Percentiles rank a stretch among this genome's conserved stretches.
phyloP scores from a whole-genome alignment of 2,329 filamentous ascomycete genomes.

The Trichoderma citrinoviride region DNA sequence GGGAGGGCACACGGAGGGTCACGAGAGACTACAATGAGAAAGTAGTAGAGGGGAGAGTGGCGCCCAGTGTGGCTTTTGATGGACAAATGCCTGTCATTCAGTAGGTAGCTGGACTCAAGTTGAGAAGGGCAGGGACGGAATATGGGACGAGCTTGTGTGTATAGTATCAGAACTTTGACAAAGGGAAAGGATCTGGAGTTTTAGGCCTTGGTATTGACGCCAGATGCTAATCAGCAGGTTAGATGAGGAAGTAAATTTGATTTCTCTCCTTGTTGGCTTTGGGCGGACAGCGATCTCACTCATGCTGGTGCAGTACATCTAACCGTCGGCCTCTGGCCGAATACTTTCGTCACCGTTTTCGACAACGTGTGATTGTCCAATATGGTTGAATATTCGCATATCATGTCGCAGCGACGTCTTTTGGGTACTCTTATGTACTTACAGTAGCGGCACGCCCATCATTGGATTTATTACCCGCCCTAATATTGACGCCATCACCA shows the following conservation, averaged over 20 bases:
- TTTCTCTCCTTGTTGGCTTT: constrained; percentile 3
- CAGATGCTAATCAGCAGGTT: constrained; percentile 6
- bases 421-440: background rate
- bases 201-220: constrained; percentile 17
- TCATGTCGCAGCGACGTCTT: background rate
- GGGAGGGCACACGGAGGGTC: background rate
- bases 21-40: background rate
- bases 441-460: background rate
- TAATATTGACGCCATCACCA: background rate
- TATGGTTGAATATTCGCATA: background rate
- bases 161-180: constrained; percentile 17
- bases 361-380: background rate
- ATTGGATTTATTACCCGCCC: background rate
- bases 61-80: background rate
- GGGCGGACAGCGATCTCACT: background rate
- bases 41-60: background rate
- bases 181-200: constrained; percentile 21
- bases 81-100: constrained; percentile 3
- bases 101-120: constrained; percentile 10
- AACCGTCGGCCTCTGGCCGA: background rate
- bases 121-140: constrained; percentile 13
- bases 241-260: constrained; percentile 14
- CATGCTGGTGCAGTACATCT: background rate
- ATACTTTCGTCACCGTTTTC: background rate
- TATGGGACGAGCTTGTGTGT: constrained; percentile 11